These are phyloP conservation scores for Microcyclosporella mali DNA, from an alignment of 2,329 filamentous ascomycete genomes.

Conservation along the genomic window DNA sequence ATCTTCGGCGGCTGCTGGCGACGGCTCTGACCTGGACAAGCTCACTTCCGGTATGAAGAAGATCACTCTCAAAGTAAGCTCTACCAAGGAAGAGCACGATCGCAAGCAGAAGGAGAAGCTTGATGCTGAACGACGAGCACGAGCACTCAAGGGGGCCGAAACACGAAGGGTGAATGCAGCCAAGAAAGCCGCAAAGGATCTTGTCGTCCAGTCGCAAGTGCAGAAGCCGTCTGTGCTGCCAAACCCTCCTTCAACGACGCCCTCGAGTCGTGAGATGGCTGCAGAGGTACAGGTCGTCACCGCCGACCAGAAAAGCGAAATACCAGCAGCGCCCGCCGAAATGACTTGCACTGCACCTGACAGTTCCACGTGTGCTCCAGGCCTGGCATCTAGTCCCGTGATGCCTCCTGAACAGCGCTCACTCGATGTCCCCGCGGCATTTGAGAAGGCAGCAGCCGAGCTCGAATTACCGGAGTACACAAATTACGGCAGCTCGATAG, in stretches of 20 bases:
- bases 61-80: conserved; percentile 52
- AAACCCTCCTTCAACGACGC: too few relatives aligned
- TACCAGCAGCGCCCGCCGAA: too few relatives aligned
- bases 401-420: not conserved
- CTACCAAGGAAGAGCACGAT: conserved; percentile 52
- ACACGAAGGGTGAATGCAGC: conserved; percentile 29
- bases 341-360: too few relatives aligned
- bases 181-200: conserved; percentile 15
- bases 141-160: conserved; percentile 30
- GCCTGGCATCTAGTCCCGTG: too few relatives aligned
- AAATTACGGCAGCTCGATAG: not conserved
- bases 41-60: conserved; percentile 50
- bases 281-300: too few relatives aligned
- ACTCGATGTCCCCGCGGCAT: conserved; percentile 2
- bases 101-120: conserved; percentile 34
- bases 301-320: too few relatives aligned
- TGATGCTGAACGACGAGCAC: conserved; percentile 36
- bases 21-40: conserved; percentile 41
- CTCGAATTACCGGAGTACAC: conserved; percentile 8
- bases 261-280: too few relatives aligned
- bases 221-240: not conserved
- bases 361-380: too few relatives aligned
- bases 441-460: conserved; percentile 3
- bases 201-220: not conserved
- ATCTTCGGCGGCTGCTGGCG: not conserved